Percentiles rank a stretch among this genome's conserved stretches.
phyloP scores from a whole-genome alignment of 768 basidiomycete genomes.

The Coprinopsis sp. region DNA sequence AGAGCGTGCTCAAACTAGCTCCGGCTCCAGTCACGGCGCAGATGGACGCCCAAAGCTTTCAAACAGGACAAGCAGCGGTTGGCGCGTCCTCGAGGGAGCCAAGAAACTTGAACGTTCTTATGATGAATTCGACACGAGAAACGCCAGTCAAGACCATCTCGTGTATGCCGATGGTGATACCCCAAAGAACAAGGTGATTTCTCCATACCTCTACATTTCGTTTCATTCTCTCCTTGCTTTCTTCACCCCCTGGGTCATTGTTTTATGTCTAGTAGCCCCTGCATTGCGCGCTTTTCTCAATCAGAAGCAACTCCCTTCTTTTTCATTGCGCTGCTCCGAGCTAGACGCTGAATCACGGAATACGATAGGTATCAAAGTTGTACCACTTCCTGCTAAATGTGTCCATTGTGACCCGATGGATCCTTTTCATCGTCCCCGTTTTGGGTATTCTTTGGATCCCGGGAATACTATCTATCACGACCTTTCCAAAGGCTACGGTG shows the following conservation, averaged over 20 bases:
- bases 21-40: not conserved
- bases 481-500: conserved; percentile 46
- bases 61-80: conserved; percentile 39
- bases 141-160: conserved; percentile 47
- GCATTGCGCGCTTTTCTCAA: not conserved
- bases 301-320: not conserved
- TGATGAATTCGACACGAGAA: conserved; percentile 52
- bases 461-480: conserved; percentile 60
- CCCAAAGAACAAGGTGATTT: conserved; percentile 49
- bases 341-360: conserved; percentile 1
- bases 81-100: conserved; percentile 48
- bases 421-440: conserved; percentile 72
- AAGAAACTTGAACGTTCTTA: conserved; percentile 51
- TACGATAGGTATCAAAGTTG: conserved; percentile 47
- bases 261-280: too few species aligned
- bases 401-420: conserved; percentile 78
- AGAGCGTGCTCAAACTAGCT: conserved; percentile 17
- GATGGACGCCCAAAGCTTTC: conserved; percentile 5
- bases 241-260: too few species aligned
- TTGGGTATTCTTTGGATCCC: conserved; percentile 67
- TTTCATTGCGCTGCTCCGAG: not conserved
- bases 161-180: conserved; percentile 59
- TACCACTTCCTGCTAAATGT: conserved; percentile 74
- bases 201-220: not conserved
- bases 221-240: conserved; percentile 2